These are phyloP conservation scores for Knoxdaviesia proteae DNA, from an alignment of 2,329 filamentous ascomycete species.

Conservation along the genomic window DNA sequence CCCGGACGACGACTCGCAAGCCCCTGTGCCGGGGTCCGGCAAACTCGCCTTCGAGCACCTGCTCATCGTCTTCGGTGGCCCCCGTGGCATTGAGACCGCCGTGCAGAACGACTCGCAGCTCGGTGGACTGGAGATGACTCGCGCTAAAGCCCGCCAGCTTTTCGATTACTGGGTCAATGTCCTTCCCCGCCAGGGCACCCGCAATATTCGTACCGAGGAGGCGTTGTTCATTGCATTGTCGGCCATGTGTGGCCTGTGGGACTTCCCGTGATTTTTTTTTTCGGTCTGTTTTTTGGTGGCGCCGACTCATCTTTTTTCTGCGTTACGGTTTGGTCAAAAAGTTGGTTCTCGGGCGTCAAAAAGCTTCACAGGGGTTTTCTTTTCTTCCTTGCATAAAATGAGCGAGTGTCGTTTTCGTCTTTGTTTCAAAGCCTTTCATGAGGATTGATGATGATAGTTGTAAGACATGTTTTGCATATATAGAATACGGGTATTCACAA, in stretches of 20 bases:
- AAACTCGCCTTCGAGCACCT: conserved; percentile 40
- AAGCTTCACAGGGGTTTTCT: not conserved
- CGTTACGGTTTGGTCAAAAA: not conserved
- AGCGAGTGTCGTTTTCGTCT: not conserved
- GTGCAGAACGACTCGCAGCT: conserved; percentile 38
- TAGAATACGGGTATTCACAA: no score
- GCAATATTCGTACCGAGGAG: conserved; percentile 69
- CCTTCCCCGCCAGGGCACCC: conserved; percentile 58
- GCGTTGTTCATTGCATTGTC: conserved; percentile 60
- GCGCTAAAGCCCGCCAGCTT: conserved; percentile 42
- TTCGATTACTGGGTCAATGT: conserved; percentile 79
- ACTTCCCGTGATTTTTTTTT: conserved; percentile 6
- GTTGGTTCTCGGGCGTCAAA: not conserved
- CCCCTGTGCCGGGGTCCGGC: not conserved
- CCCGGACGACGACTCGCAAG: not conserved
- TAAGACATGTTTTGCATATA: no score
- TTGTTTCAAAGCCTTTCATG: not conserved
- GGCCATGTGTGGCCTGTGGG: conserved; percentile 40
- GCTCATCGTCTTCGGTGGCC: conserved; percentile 61
- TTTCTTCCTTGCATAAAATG: not conserved
- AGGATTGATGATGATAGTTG: no score
- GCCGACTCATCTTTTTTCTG: not conserved
- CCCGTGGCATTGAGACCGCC: conserved; percentile 58
- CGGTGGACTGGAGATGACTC: conserved; percentile 38
- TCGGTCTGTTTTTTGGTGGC: not conserved